Evolutionary conservation across 2,329 filamentous ascomycete genomes (phyloP).

Genomic region (Penicillium vulpinum): DNA sequence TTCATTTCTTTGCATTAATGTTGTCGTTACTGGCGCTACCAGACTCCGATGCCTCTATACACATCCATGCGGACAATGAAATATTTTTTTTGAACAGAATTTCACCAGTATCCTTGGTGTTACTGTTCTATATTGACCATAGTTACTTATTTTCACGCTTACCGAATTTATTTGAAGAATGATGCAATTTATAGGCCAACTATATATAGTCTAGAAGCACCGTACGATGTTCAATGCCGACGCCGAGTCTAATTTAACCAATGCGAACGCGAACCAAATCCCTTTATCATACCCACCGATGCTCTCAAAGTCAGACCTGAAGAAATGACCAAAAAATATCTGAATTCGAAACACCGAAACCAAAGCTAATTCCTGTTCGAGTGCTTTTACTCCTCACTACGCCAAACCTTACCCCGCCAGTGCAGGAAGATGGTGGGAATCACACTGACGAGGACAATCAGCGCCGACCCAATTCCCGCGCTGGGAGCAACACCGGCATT

Average conservation of each 20-base stretch:
- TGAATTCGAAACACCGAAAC: not conserved
- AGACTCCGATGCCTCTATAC: not conserved
- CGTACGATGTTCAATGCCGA: conserved; percentile 3
- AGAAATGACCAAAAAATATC: not conserved
- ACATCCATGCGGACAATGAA: not conserved
- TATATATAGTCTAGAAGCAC: conserved; percentile 10
- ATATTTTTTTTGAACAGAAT: not conserved
- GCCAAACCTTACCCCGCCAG: conserved; percentile 27
- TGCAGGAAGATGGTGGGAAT: conserved; percentile 36
- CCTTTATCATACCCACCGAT: not conserved
- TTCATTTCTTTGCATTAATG: not conserved
- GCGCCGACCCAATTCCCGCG: conserved; percentile 31
- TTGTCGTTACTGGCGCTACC: not conserved
- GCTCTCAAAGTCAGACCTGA: not conserved
- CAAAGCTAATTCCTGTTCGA: not conserved
- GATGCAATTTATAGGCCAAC: not conserved
- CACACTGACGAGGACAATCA: conserved; percentile 34
- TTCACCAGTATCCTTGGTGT: not conserved
- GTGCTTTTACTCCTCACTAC: conserved; percentile 12
- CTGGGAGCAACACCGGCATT: conserved; percentile 35
- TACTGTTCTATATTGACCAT: not conserved
- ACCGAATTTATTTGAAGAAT: not conserved
- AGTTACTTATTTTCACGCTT: not conserved
- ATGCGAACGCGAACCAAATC: conserved; percentile 8
- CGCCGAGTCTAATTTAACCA: conserved; percentile 8